These are phyloP conservation scores for Lactarius deliciosus DNA, from an alignment of 768 basidiomycete species.

Conservation along the genomic window DNA sequence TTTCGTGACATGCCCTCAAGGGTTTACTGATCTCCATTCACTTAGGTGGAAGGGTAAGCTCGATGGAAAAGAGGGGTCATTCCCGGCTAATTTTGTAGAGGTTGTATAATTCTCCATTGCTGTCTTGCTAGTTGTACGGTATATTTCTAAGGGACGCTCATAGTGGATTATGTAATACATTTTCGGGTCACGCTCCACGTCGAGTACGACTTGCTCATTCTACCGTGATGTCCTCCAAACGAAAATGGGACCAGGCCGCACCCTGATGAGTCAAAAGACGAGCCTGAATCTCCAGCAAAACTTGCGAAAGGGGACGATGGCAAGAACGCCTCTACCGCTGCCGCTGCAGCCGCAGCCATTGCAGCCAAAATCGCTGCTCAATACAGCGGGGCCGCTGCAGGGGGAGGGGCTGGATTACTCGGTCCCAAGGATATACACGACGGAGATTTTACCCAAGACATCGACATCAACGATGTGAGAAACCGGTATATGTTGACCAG, in stretches of 20 bases:
- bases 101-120: conserved; percentile 38
- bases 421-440: conserved; percentile 66
- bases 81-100: conserved; percentile 86
- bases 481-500: conserved; percentile 95
- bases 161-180: conserved; percentile 6
- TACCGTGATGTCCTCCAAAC: conserved; percentile 60
- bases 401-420: conserved; percentile 40
- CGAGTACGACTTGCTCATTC: conserved; percentile 4
- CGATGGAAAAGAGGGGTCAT: conserved; percentile 59
- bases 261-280: conserved; percentile 51
- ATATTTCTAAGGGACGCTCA: not conserved
- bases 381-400: conserved; percentile 51
- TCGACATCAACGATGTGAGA: conserved; percentile 95
- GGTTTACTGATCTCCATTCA: conserved; percentile 1
- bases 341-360: conserved; percentile 80
- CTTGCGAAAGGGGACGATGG: conserved; percentile 49
- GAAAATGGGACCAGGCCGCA: conserved; percentile 73
- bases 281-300: conserved; percentile 44
- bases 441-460: conserved; percentile 83
- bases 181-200: not conserved
- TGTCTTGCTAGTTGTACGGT: not conserved
- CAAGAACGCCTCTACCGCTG: conserved; percentile 67
- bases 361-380: conserved; percentile 95
- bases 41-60: conserved; percentile 78
- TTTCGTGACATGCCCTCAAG: not conserved